Evolutionary conservation across 169 alveolate genomes (phyloP), one percentile per base, ranked within the genome.

Genomic region (Babesia ovis): DNA sequence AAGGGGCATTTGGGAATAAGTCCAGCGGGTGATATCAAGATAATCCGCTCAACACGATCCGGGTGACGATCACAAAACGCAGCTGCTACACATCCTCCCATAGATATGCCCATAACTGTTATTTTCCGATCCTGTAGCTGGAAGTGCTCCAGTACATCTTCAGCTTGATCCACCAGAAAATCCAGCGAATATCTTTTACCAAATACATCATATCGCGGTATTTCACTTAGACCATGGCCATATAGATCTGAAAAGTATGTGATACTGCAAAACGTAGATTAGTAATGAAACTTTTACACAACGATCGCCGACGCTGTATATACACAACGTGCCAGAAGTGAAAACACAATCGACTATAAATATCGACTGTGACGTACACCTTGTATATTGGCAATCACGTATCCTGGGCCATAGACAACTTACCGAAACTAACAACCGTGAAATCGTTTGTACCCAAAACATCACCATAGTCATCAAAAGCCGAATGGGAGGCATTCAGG

Each of bases 21-120:
- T 14, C 94, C 94, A 12, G 90, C 89, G n/a, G 94, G 94, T 31
- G 94, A 89, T 46, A 89, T 70, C 56, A 89, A 61, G 42, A 89
- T 69, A 29, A 89, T 35, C 50, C 81, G 71, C 59, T 89, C 90
- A 39, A 89, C 94, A 43, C 61, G 79, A 0, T 89, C 84, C 25
- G 90, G 90, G 61, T 89, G 84, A 32, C 79, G 68, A 57, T 83
- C 84, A 42, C 92, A 88, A 66, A 69, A 89, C 9, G 85, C 59
- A 11, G 87, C 90, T 23, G 94, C 94, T 27, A 89, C 39, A 68
- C 90, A 80, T 23, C 72, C 85, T 27, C 89, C 94, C 94, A 89
- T 89, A 16, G 94, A 89, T 45, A 89, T 82, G 16, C 94, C 94
- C 50, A 89, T 85, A 16, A 89, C 68, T 12, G 88, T 74, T 56